Evolutionary conservation across 352 stramenopile genomes (phyloP), one percentile per base, ranked within the genome.

Genomic region (Globisporangium uncinulatum): DNA sequence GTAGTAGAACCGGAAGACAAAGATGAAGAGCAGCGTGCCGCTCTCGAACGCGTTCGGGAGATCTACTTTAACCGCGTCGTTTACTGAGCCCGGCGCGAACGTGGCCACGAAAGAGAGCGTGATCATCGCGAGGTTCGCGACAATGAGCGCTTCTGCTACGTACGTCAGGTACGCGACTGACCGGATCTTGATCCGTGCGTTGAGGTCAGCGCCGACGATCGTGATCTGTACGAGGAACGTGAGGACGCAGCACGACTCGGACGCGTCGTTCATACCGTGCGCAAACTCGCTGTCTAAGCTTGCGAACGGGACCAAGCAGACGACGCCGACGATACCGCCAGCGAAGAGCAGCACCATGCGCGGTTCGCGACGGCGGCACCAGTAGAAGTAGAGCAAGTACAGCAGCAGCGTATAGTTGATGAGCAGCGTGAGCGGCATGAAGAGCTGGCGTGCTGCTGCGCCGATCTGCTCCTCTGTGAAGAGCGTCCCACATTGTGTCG

Each of bases 211-310:
- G 17, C 65, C 64, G 21, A 79, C 64, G 11, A 75, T 63, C 0
- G 69, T 73, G 60, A 79, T 76, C 48, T 76, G 71, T 4, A 75
- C 63, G 7, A 73, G 62, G 56, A 80, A 77, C 14, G 61, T 73
- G 7, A 70, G 31, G 37, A 69, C 51, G 1, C 67, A 63, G 11
- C 61, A 66, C 47, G 67, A 63, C 64, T 76, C 67, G 10, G 67
- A 76, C 15, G 75, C 66, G 45, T 75, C 59, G 53, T 75, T 76
- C 24, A 77, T 32, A 2, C 58, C 31, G 53, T 59, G 13, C 19
- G 68, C 54, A n/a, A 60, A 21, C 2, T 48, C 45, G 10, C 54
- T 24, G 49, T 65, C 54, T 3, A 66, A 50, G 34, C 59, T 49
- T 17, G 60, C 60, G 32, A 67, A 74, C 24, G 52, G 54, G 15